Percentiles rank a stretch among this genome's conserved stretches.
Conservation (phyloP, 768 basidiomycete genomes). For the Bullera alba region DNA sequence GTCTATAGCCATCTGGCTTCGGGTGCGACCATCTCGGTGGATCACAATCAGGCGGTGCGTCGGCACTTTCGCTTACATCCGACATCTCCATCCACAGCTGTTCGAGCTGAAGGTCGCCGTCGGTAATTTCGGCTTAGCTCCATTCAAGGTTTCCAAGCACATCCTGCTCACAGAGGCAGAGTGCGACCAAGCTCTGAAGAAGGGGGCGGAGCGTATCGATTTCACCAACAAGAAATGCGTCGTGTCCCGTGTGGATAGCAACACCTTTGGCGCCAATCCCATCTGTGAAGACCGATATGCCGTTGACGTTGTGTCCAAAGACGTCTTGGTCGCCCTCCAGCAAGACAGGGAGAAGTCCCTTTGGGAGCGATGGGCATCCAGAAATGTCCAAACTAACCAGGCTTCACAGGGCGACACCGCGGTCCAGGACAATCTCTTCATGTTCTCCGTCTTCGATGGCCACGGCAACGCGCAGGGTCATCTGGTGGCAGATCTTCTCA, state of each 20-base stretch:
- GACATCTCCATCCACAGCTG: background rate
- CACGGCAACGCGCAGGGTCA: constrained; percentile 77
- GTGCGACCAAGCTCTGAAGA: constrained; percentile 19
- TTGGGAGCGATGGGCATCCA: background rate
- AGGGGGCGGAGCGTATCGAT: constrained; percentile 8
- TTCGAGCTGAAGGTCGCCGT: background rate
- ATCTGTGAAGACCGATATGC: constrained; percentile 86
- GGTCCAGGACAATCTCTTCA: constrained; percentile 58
- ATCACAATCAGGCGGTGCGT: too few relatives aligned
- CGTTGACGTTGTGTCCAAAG: constrained; percentile 55
- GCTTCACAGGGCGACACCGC: too few relatives aligned
- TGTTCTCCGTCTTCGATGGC: constrained; percentile 65
- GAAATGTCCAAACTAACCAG: background rate
- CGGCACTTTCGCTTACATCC: too few relatives aligned
- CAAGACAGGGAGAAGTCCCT: too few relatives aligned
- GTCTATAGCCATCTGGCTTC: too few relatives aligned
- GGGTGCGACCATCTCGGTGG: too few relatives aligned
- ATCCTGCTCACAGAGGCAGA: constrained; percentile 7
- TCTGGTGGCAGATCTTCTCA: constrained; percentile 72
- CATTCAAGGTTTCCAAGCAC: background rate
- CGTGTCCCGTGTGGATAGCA: constrained; percentile 56
- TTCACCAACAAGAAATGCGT: constrained; percentile 21
- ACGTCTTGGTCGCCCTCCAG: background rate
- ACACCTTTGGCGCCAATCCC: constrained; percentile 72
- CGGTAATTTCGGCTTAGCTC: background rate